Evolutionary conservation across 2,329 filamentous ascomycete genomes (phyloP).

Genomic region (Simplicillium sp.): DNA sequence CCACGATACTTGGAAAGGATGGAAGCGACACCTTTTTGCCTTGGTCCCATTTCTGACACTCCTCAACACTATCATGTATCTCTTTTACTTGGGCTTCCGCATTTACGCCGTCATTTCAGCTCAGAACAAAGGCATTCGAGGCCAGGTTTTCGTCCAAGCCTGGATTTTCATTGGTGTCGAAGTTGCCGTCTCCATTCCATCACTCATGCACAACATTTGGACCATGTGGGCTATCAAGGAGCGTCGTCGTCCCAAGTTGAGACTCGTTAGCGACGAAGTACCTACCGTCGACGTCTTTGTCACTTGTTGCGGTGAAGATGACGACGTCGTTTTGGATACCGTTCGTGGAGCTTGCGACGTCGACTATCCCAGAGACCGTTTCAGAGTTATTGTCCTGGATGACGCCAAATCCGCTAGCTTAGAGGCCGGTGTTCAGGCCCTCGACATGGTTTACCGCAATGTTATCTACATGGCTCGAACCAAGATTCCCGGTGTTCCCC

Average conservation of each 20-base stretch:
- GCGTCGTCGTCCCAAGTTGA: constrained; percentile 41
- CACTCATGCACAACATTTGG: constrained; percentile 48
- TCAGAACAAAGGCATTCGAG: constrained; percentile 24
- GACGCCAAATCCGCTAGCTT: constrained; percentile 39
- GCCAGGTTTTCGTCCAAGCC: constrained; percentile 34
- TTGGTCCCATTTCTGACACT: constrained; percentile 28
- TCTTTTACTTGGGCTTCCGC: constrained; percentile 39
- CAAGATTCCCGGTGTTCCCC: constrained; percentile 36
- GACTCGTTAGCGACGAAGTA: constrained; percentile 35
- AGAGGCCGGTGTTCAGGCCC: constrained; percentile 24
- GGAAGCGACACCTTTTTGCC: constrained; percentile 28
- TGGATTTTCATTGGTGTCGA: constrained; percentile 51
- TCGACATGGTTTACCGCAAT: constrained; percentile 33
- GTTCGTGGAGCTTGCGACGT: constrained; percentile 42
- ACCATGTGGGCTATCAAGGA: constrained; percentile 48
- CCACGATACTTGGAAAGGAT: constrained; percentile 33
- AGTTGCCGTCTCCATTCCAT: constrained; percentile 40
- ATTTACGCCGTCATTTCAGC: constrained; percentile 43
- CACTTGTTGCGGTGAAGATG: constrained; percentile 48
- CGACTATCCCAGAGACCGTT: constrained; percentile 44
- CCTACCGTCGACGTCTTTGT: constrained; percentile 48
- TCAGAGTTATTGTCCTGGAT: constrained; percentile 45
- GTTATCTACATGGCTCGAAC: constrained; percentile 42
- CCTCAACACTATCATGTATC: constrained; percentile 30
- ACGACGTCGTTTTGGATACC: constrained; percentile 47